Evolutionary conservation across 805 yeast species (phyloP), one percentile per base, ranked within the genome.

Genomic region (Starmerella cellae): DNA sequence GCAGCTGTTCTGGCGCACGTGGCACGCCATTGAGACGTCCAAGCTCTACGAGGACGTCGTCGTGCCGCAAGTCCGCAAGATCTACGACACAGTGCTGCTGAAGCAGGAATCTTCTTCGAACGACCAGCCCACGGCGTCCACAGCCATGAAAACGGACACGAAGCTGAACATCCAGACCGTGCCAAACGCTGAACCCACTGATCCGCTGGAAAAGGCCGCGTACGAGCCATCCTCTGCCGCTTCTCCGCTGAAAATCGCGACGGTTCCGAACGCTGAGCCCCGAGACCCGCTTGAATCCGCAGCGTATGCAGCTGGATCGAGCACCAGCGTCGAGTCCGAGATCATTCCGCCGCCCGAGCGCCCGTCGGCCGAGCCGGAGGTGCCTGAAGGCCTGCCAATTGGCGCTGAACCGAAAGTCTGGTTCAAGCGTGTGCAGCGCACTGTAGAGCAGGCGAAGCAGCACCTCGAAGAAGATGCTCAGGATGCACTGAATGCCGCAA

Each of bases 381-480:
- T 10, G 16, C 36, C 36, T 13, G 36, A 20, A 8, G 24, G 24
- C 5, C 10, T 20, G n/a, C 21, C 32, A n/a, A 5, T 10, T 14
- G 19, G 32, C 9, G 22, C 27, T 14, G 28, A 37, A 10, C 31
- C 28, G 17, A 33, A 26, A 14, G 19, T 38, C 28, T 52, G 54
- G 56, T n/a, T 36, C 22, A 30, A 38, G 37, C 46, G 50, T 2
- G 45, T 48, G 17, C 29, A 43, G 30, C 52, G 54, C 27, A 49
- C 51, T 11, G 50, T 51, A n/a, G 44, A 42, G 14, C 40, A 43
- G 14, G 57, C 57, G n/a, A 24, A 39, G 13, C 17, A 27, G 29
- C 46, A 45, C 33, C 46, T 54, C n/a, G 47, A 51, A 17, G 48
- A 43, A 14, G 55, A 51, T 30, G 48, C 45, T 5, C 30, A 37